Percentiles rank a stretch among this genome's conserved stretches.
phyloP scores from a whole-genome alignment of 2,329 filamentous ascomycete genomes.

The Fusarium pseudonygamai region DNA sequence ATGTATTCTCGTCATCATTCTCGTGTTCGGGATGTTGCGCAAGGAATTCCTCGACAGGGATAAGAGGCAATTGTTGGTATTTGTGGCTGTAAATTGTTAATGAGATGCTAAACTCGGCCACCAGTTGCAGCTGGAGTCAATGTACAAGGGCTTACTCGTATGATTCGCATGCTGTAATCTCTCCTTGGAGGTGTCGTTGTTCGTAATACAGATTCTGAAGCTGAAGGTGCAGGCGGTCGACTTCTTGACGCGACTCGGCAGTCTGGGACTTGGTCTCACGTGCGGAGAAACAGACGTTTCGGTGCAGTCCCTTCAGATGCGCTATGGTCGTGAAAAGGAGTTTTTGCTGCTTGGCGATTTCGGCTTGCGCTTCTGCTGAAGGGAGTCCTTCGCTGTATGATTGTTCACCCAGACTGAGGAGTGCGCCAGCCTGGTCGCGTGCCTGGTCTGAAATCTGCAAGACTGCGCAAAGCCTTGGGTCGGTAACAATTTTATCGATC shows the following conservation, averaged over 20 bases:
- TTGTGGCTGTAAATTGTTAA: conserved; percentile 71
- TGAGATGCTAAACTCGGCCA: too few relatives aligned
- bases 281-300: conserved; percentile 81
- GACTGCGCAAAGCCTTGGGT: conserved; percentile 69
- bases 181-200: conserved; percentile 87
- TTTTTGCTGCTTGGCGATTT: conserved; percentile 81
- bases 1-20: conserved; percentile 76
- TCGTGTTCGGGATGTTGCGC: conserved; percentile 77
- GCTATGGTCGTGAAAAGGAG: conserved; percentile 80
- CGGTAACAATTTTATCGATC: conserved; percentile 52
- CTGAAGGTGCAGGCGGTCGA: conserved; percentile 90
- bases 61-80: conserved; percentile 85
- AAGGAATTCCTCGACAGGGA: conserved; percentile 85
- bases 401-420: conserved; percentile 65
- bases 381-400: conserved; percentile 53
- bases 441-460: conserved; percentile 78
- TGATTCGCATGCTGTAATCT: conserved; percentile 89
- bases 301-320: conserved; percentile 83
- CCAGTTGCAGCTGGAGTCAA: background rate
- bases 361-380: conserved; percentile 61
- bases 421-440: conserved; percentile 73
- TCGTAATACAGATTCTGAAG: conserved; percentile 98
- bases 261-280: conserved; percentile 88
- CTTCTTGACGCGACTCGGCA: conserved; percentile 86
- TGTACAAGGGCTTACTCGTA: conserved; percentile 75